Conservation (phyloP, 805 yeast species). For the Kuraishia ogatae region DNA sequence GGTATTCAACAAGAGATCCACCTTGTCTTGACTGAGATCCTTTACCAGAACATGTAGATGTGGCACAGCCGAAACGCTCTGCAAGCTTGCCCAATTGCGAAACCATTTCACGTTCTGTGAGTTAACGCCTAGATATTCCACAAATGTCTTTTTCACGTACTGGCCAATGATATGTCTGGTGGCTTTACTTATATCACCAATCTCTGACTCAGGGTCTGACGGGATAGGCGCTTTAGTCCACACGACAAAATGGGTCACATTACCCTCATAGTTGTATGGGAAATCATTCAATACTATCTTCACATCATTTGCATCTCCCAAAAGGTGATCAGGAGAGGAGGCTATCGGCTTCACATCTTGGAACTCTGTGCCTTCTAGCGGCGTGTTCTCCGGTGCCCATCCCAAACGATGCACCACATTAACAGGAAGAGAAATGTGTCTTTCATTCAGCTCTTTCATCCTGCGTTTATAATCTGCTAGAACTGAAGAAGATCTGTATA, state of each 20-base stretch:
- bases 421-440: slow-evolving; percentile 34
- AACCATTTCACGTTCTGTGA: slow-evolving; percentile 50
- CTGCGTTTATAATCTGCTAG: slow-evolving; percentile 37
- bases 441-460: slow-evolving; percentile 27
- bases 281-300: slow-evolving; percentile 48
- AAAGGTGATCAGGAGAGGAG: slow-evolving; percentile 28
- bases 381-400: slow-evolving; percentile 14
- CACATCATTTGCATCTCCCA: slow-evolving; percentile 31
- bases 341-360: slow-evolving; percentile 10
- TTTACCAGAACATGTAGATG: slow-evolving; percentile 61
- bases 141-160: slow-evolving; percentile 40
- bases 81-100: slow-evolving; percentile 61
- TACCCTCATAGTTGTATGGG: slow-evolving; percentile 51
- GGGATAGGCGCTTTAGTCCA: slow-evolving; percentile 58
- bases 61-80: slow-evolving; percentile 57
- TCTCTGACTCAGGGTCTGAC: slow-evolving; percentile 36
- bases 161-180: slow-evolving; percentile 33
- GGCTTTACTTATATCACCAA: slow-evolving; percentile 41
- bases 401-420: slow-evolving; percentile 21
- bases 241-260: slow-evolving; percentile 48
- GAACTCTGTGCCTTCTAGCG: slow-evolving; percentile 6
- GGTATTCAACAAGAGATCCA: slow-evolving; percentile 11
- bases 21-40: slow-evolving; percentile 22
- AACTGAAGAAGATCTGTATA: slow-evolving; percentile 38
- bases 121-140: slow-evolving; percentile 30